Evolutionary conservation across 148 eudicot species (phyloP).

Genomic region (Nepenthes gracilis): DNA sequence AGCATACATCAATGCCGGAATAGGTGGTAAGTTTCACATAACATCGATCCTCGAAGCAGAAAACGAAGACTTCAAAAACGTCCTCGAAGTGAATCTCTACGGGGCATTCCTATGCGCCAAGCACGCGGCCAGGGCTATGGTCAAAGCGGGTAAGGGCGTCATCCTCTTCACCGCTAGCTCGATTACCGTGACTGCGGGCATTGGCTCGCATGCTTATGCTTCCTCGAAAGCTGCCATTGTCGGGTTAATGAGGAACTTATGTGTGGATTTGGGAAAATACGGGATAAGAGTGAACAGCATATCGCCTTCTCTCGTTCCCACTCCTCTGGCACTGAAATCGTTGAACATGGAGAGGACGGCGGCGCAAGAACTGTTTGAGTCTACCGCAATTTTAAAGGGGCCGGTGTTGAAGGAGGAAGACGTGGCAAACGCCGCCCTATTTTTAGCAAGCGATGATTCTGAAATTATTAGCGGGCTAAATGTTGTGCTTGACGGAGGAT

Average conservation of each 20-base stretch:
- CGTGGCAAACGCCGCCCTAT: constrained; percentile 26
- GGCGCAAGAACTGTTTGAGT: constrained; percentile 1
- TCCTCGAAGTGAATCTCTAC: constrained; percentile 18
- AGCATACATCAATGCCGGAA: constrained; percentile 38
- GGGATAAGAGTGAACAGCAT: constrained; percentile 36
- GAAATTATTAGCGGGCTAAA: constrained; percentile 32
- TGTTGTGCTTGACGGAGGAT: constrained; percentile 38
- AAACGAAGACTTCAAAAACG: constrained; percentile 16
- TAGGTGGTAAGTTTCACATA: constrained; percentile 12
- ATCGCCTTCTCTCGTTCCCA: constrained; percentile 13
- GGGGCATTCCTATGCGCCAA: constrained; percentile 20
- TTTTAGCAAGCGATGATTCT: constrained; percentile 31
- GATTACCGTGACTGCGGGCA: constrained; percentile 2
- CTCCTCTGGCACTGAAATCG: constrained; percentile 6
- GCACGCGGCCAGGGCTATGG: constrained; percentile 24
- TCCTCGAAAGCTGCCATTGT: constrained; percentile 20
- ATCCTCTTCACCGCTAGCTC: constrained; percentile 17
- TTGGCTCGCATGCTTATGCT: constrained; percentile 7
- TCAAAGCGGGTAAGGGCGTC: constrained; percentile 15
- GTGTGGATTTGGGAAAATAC: constrained; percentile 29
- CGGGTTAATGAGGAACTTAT: constrained; percentile 13
- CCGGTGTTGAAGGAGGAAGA: constrained; percentile 15
- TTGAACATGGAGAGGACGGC: not conserved
- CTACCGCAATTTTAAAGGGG: constrained; percentile 15
- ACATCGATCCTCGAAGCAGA: constrained; percentile 6